A percentile compares a stretch with the other conserved stretches of the same genome.
phyloP scores from a whole-genome alignment of 2,329 filamentous ascomycete genomes.

The Penicillium sp. region DNA sequence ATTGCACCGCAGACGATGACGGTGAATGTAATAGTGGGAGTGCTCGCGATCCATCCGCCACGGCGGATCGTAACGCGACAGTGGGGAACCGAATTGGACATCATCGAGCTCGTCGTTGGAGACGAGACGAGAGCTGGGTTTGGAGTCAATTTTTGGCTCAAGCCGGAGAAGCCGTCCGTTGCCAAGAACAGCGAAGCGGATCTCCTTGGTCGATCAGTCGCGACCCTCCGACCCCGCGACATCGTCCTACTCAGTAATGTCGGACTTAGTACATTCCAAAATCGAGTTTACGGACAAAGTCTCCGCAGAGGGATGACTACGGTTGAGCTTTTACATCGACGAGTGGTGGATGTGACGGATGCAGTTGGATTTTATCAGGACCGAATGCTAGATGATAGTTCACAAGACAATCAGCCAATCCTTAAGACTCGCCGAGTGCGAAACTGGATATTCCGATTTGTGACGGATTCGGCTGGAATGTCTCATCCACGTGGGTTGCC shows the following conservation, averaged over 20 bases:
- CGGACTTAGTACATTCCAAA: slow-evolving; percentile 69
- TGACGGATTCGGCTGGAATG: slow-evolving; percentile 44
- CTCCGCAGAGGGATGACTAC: slow-evolving; percentile 67
- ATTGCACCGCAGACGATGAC: slow-evolving; percentile 78
- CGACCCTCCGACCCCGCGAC: slow-evolving; percentile 63
- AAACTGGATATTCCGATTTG: slow-evolving; percentile 71
- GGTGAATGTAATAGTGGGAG: slow-evolving; percentile 72
- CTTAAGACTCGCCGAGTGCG: slow-evolving; percentile 64
- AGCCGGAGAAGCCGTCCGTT: slow-evolving; percentile 30
- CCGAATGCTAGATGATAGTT: slow-evolving; percentile 41
- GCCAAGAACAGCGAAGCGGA: slow-evolving; percentile 20
- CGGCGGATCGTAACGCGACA: slow-evolving; percentile 63
- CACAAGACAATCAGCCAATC: slow-evolving; percentile 49
- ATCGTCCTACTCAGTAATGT: slow-evolving; percentile 77
- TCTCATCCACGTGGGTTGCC: slow-evolving; percentile 31
- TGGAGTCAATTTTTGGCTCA: slow-evolving; percentile 78
- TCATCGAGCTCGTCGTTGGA: slow-evolving; percentile 75
- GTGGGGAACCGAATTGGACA: slow-evolving; percentile 53
- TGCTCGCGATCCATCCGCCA: slow-evolving; percentile 67
- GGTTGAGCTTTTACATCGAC: slow-evolving; percentile 62
- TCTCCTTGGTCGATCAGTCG: slow-evolving; percentile 41
- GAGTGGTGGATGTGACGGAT: slow-evolving; percentile 51
- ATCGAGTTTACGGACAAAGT: slow-evolving; percentile 79
- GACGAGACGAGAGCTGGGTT: slow-evolving; percentile 83
- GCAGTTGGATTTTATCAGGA: slow-evolving; percentile 55